Evolutionary conservation across 768 basidiomycete genomes (phyloP).

Genomic region (Dentipellis fragilis): DNA sequence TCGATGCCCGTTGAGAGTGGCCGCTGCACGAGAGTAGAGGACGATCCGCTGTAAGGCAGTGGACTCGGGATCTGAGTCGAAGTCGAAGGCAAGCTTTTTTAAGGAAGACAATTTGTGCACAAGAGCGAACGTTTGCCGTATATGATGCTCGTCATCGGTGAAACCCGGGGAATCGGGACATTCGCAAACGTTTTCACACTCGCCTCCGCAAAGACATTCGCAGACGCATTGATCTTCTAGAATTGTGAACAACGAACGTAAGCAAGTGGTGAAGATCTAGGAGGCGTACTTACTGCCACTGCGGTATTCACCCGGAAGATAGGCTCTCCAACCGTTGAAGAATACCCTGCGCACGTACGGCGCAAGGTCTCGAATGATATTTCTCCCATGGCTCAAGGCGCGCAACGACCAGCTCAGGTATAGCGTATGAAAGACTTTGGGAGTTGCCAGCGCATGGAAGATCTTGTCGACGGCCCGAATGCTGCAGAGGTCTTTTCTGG

Average conservation of each 20-base stretch:
- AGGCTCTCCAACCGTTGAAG: background rate
- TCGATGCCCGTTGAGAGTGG: background rate
- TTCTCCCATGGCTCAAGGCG: background rate
- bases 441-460: background rate
- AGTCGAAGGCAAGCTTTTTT: background rate
- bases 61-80: background rate
- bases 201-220: no score
- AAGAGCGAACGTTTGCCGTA: background rate
- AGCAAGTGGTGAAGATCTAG: background rate
- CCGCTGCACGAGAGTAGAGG: background rate
- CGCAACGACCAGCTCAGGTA: background rate
- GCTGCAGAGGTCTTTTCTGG: background rate
- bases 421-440: background rate
- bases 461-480: background rate
- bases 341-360: background rate
- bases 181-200: background rate
- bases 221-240: no score
- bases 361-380: background rate
- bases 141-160: background rate
- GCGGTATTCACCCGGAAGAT: background rate
- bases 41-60: background rate
- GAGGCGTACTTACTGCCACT: background rate
- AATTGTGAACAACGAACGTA: background rate
- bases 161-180: background rate
- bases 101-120: background rate